These are phyloP conservation scores for Cytospora piceae DNA, from an alignment of 2,329 filamentous ascomycete genomes.

Conservation along the genomic window DNA sequence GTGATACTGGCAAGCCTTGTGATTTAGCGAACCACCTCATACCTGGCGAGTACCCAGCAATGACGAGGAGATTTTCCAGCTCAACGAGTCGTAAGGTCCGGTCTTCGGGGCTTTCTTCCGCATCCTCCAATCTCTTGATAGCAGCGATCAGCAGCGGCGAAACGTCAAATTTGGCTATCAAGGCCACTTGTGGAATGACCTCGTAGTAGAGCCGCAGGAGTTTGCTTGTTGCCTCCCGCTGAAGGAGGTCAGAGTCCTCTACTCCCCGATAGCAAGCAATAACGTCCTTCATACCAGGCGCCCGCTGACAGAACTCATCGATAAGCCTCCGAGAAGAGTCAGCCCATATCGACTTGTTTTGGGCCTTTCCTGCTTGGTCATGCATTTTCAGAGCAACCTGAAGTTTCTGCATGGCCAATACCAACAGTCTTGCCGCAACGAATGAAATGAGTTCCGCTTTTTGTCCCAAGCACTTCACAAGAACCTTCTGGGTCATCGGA, in stretches of 20 bases:
- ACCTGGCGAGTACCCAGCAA: conserved; percentile 78
- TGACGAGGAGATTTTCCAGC: conserved; percentile 77
- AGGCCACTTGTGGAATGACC: conserved; percentile 74
- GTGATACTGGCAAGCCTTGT: conserved; percentile 65
- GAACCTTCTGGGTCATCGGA: conserved; percentile 77
- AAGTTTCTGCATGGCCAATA: conserved; percentile 79
- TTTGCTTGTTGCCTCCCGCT: conserved; percentile 77
- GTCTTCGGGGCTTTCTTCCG: conserved; percentile 46
- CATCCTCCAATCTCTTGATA: conserved; percentile 61
- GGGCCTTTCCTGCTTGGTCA: conserved; percentile 45
- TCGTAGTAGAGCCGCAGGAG: conserved; percentile 85
- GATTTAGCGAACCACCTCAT: conserved; percentile 90
- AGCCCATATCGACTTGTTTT: conserved; percentile 61
- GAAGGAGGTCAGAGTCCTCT: conserved; percentile 69
- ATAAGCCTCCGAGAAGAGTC: conserved; percentile 70
- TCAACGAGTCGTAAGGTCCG: conserved; percentile 69
- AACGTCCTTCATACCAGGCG: conserved; percentile 81
- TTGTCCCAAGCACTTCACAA: conserved; percentile 78
- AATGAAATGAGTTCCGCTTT: conserved; percentile 81
- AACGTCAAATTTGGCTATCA: conserved; percentile 87
- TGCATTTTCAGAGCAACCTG: conserved; percentile 65
- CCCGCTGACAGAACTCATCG: conserved; percentile 75
- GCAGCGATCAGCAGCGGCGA: conserved; percentile 74
- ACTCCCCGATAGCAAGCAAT: conserved; percentile 74
- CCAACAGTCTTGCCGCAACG: conserved; percentile 80